Evolutionary conservation across 805 yeast genomes (phyloP), one percentile per base, ranked within the genome.

Genomic region (Suhomyces emberorum): DNA sequence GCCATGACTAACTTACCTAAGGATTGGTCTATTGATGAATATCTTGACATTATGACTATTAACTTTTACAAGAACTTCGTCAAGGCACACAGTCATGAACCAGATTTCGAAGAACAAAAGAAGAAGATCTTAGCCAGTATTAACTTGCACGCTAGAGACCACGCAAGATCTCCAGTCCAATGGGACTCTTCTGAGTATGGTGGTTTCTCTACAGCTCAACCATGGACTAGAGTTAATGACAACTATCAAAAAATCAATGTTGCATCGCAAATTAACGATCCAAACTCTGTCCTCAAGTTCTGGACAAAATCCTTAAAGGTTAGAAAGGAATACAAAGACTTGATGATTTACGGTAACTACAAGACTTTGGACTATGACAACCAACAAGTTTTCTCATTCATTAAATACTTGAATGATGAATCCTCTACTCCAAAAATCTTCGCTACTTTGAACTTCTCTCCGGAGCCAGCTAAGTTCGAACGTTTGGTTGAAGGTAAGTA

Each of bases 151-250:
- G 72, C 77, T 11, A 62, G 80, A 51, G 81, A 75, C 47, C 63
- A 75, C 48, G 69, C 76, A 9, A 67, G 81, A 54, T 63, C 78
- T 12, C 81, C 80, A 15, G 71, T 75, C 37, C 80, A 74, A 46
- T 76, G 81, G 81, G 65, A 64, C 42, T 53, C 51, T 36, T 44
- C 63, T 1, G 56, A 48, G 14, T 42, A 71, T 41, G 78, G 63
- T 26, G 80, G 80, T 0, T 75, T 76, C 55, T 57, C 76, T 14
- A 54, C 64, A 3, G 66, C 49, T 24, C 58, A 54, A 39, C 79
- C 81, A 7, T 76, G 81, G 81, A 74, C 67, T 55, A 57, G 63
- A 41, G 68, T 70, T 44, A 72, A 72, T 47, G 76, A 71, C 39
- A 70, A 70, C 47, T 76, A 68, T 57, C 54, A 51, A 41, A 67